Percentiles rank a stretch among this genome's conserved stretches.
Conservation (phyloP, 2,329 filamentous ascomycete species). For the Aspergillus quadricinctus region DNA sequence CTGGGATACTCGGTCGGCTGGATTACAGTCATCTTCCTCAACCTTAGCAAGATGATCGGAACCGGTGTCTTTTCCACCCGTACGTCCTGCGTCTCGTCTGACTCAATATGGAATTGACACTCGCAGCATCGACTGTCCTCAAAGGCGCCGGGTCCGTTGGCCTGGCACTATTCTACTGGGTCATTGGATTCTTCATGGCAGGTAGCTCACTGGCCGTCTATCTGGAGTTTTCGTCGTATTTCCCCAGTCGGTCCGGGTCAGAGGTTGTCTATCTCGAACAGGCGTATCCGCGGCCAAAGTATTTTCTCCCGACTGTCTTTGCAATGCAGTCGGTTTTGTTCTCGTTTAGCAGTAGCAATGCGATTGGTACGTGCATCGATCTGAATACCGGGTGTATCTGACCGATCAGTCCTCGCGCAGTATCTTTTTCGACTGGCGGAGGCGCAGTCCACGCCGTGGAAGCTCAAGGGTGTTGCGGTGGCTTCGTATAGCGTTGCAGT, state of each 20-base stretch:
- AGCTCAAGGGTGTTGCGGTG: slow-evolving; percentile 63
- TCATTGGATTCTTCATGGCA: slow-evolving; percentile 58
- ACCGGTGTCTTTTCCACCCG: slow-evolving; percentile 63
- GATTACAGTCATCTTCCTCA: slow-evolving; percentile 56
- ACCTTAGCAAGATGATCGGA: slow-evolving; percentile 60
- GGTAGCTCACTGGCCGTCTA: slow-evolving; percentile 55
- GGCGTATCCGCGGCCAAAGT: slow-evolving; percentile 60
- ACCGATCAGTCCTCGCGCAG: slow-evolving; percentile 51
- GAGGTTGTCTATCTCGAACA: slow-evolving; percentile 68
- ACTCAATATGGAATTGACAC: neutral
- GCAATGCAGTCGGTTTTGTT: slow-evolving; percentile 61
- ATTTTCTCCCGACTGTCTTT: slow-evolving; percentile 61
- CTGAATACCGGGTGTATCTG: slow-evolving; percentile 11
- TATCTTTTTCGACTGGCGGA: slow-evolving; percentile 60
- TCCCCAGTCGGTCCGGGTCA: slow-evolving; percentile 61
- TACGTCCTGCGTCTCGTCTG: slow-evolving; percentile 32
- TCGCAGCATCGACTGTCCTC: slow-evolving; percentile 55
- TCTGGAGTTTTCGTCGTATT: slow-evolving; percentile 61
- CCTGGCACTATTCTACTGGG: slow-evolving; percentile 60
- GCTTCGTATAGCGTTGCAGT: slow-evolving; percentile 59
- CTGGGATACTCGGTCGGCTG: slow-evolving; percentile 57
- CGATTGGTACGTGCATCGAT: slow-evolving; percentile 44
- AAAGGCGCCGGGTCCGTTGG: slow-evolving; percentile 59
- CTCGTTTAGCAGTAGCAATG: slow-evolving; percentile 63
- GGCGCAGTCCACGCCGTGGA: slow-evolving; percentile 53